Evolutionary conservation across 78 protist species (phyloP), one percentile per base, ranked within the genome.

Genomic region (Goniomonas avonlea): DNA sequence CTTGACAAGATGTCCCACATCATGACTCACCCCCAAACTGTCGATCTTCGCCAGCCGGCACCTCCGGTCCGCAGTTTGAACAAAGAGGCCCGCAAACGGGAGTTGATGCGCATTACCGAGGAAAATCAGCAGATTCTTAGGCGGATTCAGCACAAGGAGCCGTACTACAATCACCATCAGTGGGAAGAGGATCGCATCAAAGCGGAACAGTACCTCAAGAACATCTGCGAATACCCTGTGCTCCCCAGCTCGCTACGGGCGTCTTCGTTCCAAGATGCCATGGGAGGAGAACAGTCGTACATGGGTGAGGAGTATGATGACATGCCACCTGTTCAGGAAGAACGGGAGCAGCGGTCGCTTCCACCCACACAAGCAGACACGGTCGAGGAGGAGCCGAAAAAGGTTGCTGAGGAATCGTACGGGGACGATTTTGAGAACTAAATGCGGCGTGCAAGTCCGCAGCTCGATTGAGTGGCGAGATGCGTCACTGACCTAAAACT

Each of bases 81-180:
- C 77, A 70, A 50, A 29, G 61, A 70, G 77, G 20, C 13, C 29
- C 59, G 77, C 20, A 70, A 70, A 41, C 58, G 61, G 0, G 77
- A 70, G 41, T 45, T 70, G 25, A 27, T 48, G 77, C 77, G 77
- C 35, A 70, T 70, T 41, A 70, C 77, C 11, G 77, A 70, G 63
- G 77, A 70, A 27, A 70, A 70, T 48, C 77, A 48, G 39, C 58
- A 70, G 39, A 48, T 70, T 29, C 61, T 70, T 3, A 18, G 40
- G 41, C 58, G 77, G 7, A 70, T 70, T 45, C 77, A 70, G 61
- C 63, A 70, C 32, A 70, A 70, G 41, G 77, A 70, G 77, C 77
- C 77, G 27, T 40, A n/a, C 61, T 70, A 70, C 41, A 21, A 1
- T 5, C 77, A 70, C 41, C 63, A 48, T 25, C 50, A 70, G 38